Evolutionary conservation across 306 rosid species (phyloP), one percentile per base, ranked within the genome.

Genomic region (Hippophae tibetana): DNA sequence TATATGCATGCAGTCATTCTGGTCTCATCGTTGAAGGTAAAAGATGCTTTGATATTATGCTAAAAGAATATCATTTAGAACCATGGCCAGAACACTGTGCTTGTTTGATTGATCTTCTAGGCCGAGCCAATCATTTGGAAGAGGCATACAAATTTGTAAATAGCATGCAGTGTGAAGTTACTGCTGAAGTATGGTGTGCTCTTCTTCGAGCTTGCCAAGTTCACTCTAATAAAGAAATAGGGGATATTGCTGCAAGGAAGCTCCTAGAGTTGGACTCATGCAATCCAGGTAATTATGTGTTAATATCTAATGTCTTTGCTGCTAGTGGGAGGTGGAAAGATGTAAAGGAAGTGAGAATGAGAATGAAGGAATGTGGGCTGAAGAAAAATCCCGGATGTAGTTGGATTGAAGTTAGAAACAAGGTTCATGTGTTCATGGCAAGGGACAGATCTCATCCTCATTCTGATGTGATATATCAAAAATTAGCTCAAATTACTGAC

Each of bases 31-130:
- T 50, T 71, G 92, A 79, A 56, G 95, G 95, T 13, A 71, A 71
- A 75, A 72, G 51, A 40, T 49, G 66, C 57, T 76, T 79, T 26
- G 70, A 74, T 64, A 55, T 62, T 25, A 87, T 87, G 95, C 68
- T 50, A 71, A 13, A 58, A 62, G 70, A 71, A 52, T 82, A 87
- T 74, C 65, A 68, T 43, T 61, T 87, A 60, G 81, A 84, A 68
- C 89, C 92, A 45, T 87, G 89, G 95, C 83, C 82, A 48, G 95
- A 87, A 62, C 95, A 87, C 72, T 77, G 72, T 69, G 85, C 89
- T n/a, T 81, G 85, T 67, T 42, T 81, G 68, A 84, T 84, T 72
- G 95, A 84, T 75, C 75, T 87, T 65, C 86, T 87, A 47, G 82
- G 79, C 56, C 86, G 95, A 42, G 82, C 89, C 64, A 81, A 87